Base-by-base conservation (phyloP, 176 grass and related monocot genomes). In the Cymbopogon citratus region DNA sequence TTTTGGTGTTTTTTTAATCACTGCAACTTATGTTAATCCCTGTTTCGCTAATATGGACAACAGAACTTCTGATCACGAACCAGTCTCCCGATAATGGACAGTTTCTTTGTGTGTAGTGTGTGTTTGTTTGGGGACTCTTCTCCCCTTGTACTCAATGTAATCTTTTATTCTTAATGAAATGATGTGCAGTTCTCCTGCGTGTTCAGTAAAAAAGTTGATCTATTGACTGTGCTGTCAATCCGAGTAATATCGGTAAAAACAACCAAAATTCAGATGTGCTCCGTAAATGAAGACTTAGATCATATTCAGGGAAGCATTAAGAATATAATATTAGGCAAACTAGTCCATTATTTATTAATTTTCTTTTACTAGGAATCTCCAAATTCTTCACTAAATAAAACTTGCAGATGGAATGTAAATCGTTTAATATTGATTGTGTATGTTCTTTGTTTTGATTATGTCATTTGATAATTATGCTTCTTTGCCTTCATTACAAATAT, bases 361-460 rank as follows among this genome's bases (percentile, higher is more conserved):
- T 67, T 3, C 2, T 41, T 61, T 71, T 63, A 62, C 33, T 70
- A 43, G 2, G 35, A 59, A 75, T 15, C 9, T 76, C 56, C 57
- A 73, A 57, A 35, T 73, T 83, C 5, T 35, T 78, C 67, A 27
- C 40, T 73, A 28, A 73, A 54, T 34, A 63, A 69, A 54, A 13
- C 15, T 35, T 40, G 46, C 52, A 52, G 15, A 71, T 82, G 40
- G 5, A 71, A 33, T 64, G 38, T 78, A 40, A 44, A 74, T 35
- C 19, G 43, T 66, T 54, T 28, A 72, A 67, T 59, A 45, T 63
- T 63, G 31, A 19, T 80, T 2, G 9, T 41, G 6, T 69, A 28
- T 80, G 16, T 39, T 89, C 34, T 8, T 57, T 60, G 12, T 82
- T 76, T 90, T 56, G 41, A 44, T 75, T 65, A 54, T 75, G 80